Conservation (phyloP, 768 basidiomycete species). For the Trametes maxima region DNA sequence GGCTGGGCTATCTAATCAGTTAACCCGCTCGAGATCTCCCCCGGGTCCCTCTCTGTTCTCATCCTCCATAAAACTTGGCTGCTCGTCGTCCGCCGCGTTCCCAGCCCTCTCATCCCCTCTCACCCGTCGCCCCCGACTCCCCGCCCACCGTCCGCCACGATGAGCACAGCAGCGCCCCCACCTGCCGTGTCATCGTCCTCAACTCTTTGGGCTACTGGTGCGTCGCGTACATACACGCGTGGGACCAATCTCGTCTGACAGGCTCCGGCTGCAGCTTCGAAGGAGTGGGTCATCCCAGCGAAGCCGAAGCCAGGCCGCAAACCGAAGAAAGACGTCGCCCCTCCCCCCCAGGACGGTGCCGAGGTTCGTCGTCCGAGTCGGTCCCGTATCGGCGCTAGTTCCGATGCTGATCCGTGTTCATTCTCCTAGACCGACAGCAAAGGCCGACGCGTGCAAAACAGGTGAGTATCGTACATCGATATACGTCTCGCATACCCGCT, state of each 20-base stretch:
- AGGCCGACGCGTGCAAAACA: constrained; percentile 76
- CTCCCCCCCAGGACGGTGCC: constrained; percentile 42
- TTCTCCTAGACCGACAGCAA: constrained; percentile 47
- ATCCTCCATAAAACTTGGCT: constrained; percentile 28
- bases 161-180: constrained; percentile 35
- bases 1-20: constrained; percentile 54
- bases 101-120: constrained; percentile 24
- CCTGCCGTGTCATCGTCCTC: constrained; percentile 49
- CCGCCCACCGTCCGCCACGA: constrained; percentile 14
- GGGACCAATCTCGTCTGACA: constrained; percentile 18
- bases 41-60: constrained; percentile 17
- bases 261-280: constrained; percentile 58
- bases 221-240: constrained; percentile 18
- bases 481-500: constrained; percentile 9
- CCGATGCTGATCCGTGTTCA: constrained; percentile 12
- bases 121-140: constrained; percentile 2
- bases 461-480: constrained; percentile 41
- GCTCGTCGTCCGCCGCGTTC: constrained; percentile 33
- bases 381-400: constrained; percentile 14
- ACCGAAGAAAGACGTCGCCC: constrained; percentile 69
- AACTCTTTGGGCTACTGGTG: constrained; percentile 79
- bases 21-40: constrained; percentile 34
- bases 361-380: constrained; percentile 46
- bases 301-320: constrained; percentile 88
- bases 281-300: constrained; percentile 86